phyloP scores from a whole-genome alignment of 1,284 basidiomycete genomes.

The Moesziomyces globuligerus region DNA sequence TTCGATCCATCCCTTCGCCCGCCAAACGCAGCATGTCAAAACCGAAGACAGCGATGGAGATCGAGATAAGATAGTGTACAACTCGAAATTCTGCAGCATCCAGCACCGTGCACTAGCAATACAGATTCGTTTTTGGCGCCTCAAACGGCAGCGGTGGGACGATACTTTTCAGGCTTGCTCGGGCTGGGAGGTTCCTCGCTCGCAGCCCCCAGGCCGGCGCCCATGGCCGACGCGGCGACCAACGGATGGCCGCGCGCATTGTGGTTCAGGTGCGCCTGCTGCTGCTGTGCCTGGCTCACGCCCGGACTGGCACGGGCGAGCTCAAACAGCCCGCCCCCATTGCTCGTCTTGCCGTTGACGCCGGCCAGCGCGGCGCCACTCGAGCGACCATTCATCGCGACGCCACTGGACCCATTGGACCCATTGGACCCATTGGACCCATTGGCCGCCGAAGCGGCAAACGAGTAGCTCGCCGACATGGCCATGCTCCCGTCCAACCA shows the following conservation, averaged over 20 bases:
- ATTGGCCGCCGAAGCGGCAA: slow-evolving; percentile 11
- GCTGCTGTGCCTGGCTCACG: slow-evolving; percentile 37
- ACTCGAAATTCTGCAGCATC: neutral
- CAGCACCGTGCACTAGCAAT: neutral
- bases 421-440: slow-evolving; percentile 2
- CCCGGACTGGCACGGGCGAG: slow-evolving; percentile 26
- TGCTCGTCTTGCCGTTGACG: slow-evolving; percentile 4
- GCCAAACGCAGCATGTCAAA: too few species aligned
- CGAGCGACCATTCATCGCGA: too few species aligned
- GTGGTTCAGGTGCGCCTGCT: slow-evolving; percentile 39
- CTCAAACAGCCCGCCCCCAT: slow-evolving; percentile 33
- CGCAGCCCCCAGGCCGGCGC: too few species aligned
- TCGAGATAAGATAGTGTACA: slow-evolving; percentile 3
- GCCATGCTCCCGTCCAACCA: slow-evolving; percentile 47
- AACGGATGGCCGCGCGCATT: slow-evolving; percentile 43
- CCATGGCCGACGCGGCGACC: slow-evolving; percentile 15
- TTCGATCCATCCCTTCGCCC: too few species aligned
- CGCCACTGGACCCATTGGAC: too few species aligned
- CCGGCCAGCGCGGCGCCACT: slow-evolving; percentile 16
- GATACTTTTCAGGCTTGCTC: slow-evolving; percentile 32
- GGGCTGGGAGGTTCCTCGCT: slow-evolving; percentile 19
- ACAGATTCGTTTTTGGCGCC: neutral
- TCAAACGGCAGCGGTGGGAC: slow-evolving; percentile 39
- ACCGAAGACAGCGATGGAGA: too few species aligned
- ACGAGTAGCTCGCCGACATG: slow-evolving; percentile 40